Percentiles rank a stretch among this genome's conserved stretches.
phyloP scores from a whole-genome alignment of 2,329 filamentous ascomycete genomes.

The Venturia aucupariae region DNA sequence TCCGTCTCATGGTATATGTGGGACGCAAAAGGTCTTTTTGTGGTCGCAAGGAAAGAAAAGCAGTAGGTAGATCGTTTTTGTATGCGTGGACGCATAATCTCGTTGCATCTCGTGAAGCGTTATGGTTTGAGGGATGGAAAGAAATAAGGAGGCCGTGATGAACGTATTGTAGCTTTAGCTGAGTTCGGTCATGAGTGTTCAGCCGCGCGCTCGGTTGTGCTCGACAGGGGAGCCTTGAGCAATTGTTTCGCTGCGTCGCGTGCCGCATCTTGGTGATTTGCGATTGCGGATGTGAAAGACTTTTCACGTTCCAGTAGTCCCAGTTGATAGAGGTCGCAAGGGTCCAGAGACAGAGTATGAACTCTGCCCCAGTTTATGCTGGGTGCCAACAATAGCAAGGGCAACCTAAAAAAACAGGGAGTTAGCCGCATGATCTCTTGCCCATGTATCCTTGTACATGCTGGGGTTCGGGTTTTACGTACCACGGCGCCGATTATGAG shows the following conservation, averaged over 20 bases:
- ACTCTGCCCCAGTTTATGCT: conserved; percentile 11
- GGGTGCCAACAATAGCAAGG: conserved; percentile 29
- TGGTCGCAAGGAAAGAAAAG: background rate
- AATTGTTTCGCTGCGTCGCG: background rate
- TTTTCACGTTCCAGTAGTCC: background rate
- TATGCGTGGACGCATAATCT: background rate
- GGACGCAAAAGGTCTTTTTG: background rate
- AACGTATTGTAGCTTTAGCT: background rate
- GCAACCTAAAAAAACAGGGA: conserved; percentile 22
- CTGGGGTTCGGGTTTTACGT: conserved; percentile 7
- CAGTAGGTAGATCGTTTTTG: background rate
- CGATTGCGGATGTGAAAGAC: background rate
- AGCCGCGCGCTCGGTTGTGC: background rate
- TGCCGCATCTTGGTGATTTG: background rate
- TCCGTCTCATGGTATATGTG: background rate
- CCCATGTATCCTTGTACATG: background rate
- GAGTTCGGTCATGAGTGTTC: background rate
- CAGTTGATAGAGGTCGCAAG: background rate
- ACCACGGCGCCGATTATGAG: conserved; percentile 47
- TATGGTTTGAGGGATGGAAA: background rate
- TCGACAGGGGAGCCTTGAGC: background rate
- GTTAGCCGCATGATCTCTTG: background rate
- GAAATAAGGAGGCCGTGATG: background rate
- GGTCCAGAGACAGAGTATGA: background rate
- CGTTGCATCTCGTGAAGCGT: conserved; percentile 1